Evolutionary conservation across 768 basidiomycete genomes (phyloP).

Genomic region (Lactifluus volemus): DNA sequence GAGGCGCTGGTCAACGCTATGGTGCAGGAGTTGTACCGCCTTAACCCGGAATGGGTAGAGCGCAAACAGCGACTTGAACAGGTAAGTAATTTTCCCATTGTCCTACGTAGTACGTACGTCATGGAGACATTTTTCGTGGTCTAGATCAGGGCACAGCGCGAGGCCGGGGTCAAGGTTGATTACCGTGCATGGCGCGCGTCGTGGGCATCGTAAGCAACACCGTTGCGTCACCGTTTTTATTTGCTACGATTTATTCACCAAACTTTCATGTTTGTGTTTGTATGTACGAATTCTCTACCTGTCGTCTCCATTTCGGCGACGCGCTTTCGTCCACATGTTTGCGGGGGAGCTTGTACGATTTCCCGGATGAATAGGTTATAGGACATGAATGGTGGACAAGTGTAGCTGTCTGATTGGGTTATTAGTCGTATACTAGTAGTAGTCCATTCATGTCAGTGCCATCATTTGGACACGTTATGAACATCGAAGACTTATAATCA

Average conservation of each 20-base stretch:
- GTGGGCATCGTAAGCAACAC: not conserved
- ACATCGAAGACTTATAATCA: too few relatives aligned
- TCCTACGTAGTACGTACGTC: not conserved
- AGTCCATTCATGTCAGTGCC: too few relatives aligned
- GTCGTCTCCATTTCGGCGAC: not conserved
- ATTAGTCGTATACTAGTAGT: too few relatives aligned
- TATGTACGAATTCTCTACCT: slow-evolving; percentile 3
- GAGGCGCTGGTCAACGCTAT: slow-evolving; percentile 17
- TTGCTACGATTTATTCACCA: slow-evolving; percentile 10
- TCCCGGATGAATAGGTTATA: not conserved
- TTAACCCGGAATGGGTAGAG: slow-evolving; percentile 19
- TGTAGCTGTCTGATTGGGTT: too few relatives aligned
- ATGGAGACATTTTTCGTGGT: not conserved
- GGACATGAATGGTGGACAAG: too few relatives aligned
- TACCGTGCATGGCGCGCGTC: slow-evolving; percentile 6
- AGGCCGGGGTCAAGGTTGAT: slow-evolving; percentile 9
- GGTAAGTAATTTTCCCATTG: slow-evolving; percentile 2
- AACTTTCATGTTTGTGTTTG: not conserved
- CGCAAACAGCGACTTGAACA: slow-evolving; percentile 16
- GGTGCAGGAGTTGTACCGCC: slow-evolving; percentile 16
- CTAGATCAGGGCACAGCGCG: slow-evolving; percentile 12
- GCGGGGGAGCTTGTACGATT: not conserved
- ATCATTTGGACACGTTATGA: too few relatives aligned
- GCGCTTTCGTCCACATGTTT: not conserved
- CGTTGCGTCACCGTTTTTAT: slow-evolving; percentile 1